These are phyloP conservation scores for Amaranthus hypochondriacus DNA, from an alignment of 148 eudicot genomes.

Conservation along the genomic window DNA sequence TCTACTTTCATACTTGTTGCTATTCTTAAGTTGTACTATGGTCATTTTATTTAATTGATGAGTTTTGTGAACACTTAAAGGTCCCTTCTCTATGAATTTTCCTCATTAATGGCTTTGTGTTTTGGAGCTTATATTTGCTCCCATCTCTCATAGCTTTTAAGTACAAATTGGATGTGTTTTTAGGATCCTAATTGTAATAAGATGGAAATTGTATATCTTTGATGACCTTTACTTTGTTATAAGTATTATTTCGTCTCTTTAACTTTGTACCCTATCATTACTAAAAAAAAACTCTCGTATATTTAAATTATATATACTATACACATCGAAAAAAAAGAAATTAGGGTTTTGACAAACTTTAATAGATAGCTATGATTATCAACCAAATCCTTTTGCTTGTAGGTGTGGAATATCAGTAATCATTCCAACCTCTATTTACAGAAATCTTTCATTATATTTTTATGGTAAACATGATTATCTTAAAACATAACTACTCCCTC, in stretches of 20 bases:
- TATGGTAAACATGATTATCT: no score
- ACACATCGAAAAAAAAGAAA: background rate
- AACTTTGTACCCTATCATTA: no score
- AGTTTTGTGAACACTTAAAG: background rate
- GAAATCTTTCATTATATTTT: slow-evolving; percentile 18
- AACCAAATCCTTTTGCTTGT: slow-evolving; percentile 16
- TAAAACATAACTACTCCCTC: no score
- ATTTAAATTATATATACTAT: background rate
- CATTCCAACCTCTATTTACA: slow-evolving; percentile 2
- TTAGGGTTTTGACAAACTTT: slow-evolving; percentile 14
- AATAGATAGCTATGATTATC: slow-evolving; percentile 21
- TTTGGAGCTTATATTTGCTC: background rate
- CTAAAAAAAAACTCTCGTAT: no score
- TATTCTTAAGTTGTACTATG: no score
- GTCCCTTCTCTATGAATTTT: background rate
- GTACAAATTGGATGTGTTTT: background rate
- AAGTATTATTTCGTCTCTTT: no score
- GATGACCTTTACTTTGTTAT: no score
- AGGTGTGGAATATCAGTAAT: slow-evolving; percentile 21
- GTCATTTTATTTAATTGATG: no score
- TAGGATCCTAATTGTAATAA: no score
- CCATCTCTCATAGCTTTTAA: background rate
- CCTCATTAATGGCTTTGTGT: background rate
- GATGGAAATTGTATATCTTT: no score
- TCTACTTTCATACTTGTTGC: no score